Evolutionary conservation across 768 basidiomycete species (phyloP).

Genomic region (Mrakia frigida): DNA sequence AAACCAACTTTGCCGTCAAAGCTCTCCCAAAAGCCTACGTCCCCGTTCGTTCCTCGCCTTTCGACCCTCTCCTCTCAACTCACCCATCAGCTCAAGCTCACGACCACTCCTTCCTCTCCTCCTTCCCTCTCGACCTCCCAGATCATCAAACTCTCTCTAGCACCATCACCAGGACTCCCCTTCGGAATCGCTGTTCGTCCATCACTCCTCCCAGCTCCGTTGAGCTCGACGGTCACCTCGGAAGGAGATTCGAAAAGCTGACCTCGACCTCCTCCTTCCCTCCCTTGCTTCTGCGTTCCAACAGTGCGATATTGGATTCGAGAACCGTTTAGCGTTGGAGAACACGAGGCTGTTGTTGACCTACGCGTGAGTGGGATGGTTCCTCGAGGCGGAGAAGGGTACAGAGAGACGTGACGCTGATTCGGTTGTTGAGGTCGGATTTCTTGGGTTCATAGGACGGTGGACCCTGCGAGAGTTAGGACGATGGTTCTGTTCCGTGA

Average conservation of each 20-base stretch:
- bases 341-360: constrained; percentile 94
- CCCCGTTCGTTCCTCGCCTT: constrained; percentile 4
- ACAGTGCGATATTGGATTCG: constrained; percentile 93
- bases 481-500: constrained; percentile 93
- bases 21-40: constrained; percentile 74
- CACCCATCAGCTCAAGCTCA: neutral
- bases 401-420: neutral
- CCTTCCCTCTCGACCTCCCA: neutral
- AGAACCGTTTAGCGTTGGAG: constrained; percentile 92
- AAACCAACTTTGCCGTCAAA: constrained; percentile 95
- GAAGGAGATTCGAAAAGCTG: neutral
- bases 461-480: constrained; percentile 87
- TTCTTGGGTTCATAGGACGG: constrained; percentile 49
- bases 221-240: neutral
- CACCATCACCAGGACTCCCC: constrained; percentile 57
- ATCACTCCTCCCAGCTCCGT: constrained; percentile 45
- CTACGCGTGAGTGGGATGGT: constrained; percentile 58
- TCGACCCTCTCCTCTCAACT: neutral
- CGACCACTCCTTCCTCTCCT: neutral
- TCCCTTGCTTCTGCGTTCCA: neutral
- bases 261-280: neutral
- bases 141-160: constrained; percentile 92
- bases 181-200: constrained; percentile 64
- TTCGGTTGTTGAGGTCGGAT: neutral
- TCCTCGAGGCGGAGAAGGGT: neutral